phyloP scores from a whole-genome alignment of 106 monocot species.

The Acorus calamus region DNA sequence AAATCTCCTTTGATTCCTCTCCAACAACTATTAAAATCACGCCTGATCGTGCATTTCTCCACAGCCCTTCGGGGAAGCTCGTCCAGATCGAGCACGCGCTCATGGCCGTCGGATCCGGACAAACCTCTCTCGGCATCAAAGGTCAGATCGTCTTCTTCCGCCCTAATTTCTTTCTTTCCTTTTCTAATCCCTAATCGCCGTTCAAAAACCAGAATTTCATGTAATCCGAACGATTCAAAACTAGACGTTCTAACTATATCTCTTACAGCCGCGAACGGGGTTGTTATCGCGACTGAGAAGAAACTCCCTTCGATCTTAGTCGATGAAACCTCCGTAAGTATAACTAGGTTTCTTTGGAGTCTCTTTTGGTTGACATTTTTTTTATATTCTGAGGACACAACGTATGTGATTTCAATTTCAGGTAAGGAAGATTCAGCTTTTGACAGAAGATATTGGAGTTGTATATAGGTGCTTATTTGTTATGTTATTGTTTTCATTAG shows the following conservation, averaged over 20 bases:
- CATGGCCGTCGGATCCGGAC: conserved; percentile 89
- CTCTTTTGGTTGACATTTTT: too few species aligned
- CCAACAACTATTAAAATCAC: too few species aligned
- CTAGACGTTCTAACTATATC: neutral
- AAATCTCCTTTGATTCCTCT: neutral
- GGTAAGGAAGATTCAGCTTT: conserved; percentile 87
- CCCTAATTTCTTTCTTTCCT: neutral
- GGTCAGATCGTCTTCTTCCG: conserved; percentile 22
- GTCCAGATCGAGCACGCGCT: conserved; percentile 99
- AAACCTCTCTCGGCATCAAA: conserved; percentile 98
- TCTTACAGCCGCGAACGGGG: conserved; percentile 88
- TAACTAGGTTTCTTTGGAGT: neutral
- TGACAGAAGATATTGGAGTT: conserved; percentile 94
- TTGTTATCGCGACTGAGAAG: conserved; percentile 96
- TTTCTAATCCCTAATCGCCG: too few species aligned
- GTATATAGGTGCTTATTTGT: conserved; percentile 68
- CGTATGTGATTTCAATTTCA: conserved; percentile 11
- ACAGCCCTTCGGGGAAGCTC: conserved; percentile 90
- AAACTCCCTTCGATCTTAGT: conserved; percentile 95
- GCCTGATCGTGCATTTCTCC: neutral
- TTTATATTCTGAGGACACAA: too few species aligned
- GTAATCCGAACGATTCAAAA: too few species aligned
- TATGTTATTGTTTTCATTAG: neutral
- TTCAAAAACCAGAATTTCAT: too few species aligned
- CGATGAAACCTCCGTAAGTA: conserved; percentile 92